A percentile compares a stretch with the other conserved stretches of the same genome.
phyloP scores from a whole-genome alignment of 2,329 filamentous ascomycete species.

The Aspergillus sp. region DNA sequence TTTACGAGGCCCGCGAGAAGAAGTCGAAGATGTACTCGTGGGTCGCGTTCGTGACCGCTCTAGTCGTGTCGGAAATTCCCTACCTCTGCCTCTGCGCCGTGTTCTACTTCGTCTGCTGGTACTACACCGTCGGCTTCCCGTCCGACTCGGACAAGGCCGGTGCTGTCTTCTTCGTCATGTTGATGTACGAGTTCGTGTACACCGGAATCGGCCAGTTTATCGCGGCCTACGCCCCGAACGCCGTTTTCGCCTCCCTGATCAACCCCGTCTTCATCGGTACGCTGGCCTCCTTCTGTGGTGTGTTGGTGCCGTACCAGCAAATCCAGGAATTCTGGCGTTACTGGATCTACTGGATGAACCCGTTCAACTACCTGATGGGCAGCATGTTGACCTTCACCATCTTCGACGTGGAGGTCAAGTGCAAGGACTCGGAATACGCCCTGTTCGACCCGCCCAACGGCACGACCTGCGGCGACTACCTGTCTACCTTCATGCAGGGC shows the following conservation, averaged over 20 bases:
- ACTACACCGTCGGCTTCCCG: slow-evolving; percentile 62
- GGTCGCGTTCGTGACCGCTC: slow-evolving; percentile 69
- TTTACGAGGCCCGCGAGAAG: slow-evolving; percentile 67
- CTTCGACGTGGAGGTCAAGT: slow-evolving; percentile 24
- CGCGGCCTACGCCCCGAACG: slow-evolving; percentile 66
- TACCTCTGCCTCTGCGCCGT: slow-evolving; percentile 61
- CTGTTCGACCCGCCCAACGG: slow-evolving; percentile 37
- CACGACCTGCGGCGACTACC: slow-evolving; percentile 58
- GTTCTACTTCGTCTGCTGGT: slow-evolving; percentile 72
- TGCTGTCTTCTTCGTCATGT: slow-evolving; percentile 65
- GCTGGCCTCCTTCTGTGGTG: slow-evolving; percentile 32
- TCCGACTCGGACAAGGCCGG: slow-evolving; percentile 35
- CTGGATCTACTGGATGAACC: slow-evolving; percentile 34
- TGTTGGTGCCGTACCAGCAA: slow-evolving; percentile 29
- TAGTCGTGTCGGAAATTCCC: slow-evolving; percentile 68
- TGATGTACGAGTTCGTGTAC: slow-evolving; percentile 72
- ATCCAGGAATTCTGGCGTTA: slow-evolving; percentile 34
- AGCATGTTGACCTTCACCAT: slow-evolving; percentile 27
- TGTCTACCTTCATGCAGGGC: slow-evolving; percentile 50
- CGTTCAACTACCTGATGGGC: slow-evolving; percentile 33
- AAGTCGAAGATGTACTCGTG: slow-evolving; percentile 73
- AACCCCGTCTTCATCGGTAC: slow-evolving; percentile 69
- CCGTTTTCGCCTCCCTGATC: slow-evolving; percentile 69
- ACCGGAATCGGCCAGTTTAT: slow-evolving; percentile 75
- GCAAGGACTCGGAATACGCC: slow-evolving; percentile 26